These are phyloP conservation scores for Diaporthe citrichinensis DNA, from an alignment of 2,329 filamentous ascomycete species.

Conservation along the genomic window DNA sequence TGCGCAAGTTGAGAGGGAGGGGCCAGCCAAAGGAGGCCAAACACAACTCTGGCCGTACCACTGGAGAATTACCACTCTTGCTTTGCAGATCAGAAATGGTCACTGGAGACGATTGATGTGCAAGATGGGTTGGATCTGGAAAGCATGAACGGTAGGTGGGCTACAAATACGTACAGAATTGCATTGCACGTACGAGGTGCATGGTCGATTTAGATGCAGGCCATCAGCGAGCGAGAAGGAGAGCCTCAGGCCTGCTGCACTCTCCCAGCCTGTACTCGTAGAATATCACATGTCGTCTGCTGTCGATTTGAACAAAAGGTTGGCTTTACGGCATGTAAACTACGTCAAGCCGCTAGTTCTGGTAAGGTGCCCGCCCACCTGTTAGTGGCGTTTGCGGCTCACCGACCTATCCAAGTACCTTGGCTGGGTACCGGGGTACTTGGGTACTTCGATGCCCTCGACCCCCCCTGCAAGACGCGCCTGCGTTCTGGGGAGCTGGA, in stretches of 20 bases:
- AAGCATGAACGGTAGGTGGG: background rate
- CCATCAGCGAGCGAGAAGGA: background rate
- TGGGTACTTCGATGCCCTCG: background rate
- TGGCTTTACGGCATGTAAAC: background rate
- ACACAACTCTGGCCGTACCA: conserved; percentile 36
- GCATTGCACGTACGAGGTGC: background rate
- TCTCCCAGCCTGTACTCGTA: background rate
- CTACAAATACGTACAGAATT: background rate
- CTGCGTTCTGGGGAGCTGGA: background rate
- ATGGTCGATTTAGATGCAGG: background rate
- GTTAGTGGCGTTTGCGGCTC: conserved; percentile 29
- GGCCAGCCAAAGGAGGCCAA: conserved; percentile 32
- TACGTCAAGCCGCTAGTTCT: background rate
- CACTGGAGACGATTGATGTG: conserved; percentile 33
- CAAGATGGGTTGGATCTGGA: conserved; percentile 26
- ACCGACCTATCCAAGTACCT: background rate
- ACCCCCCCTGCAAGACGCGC: conserved; percentile 29
- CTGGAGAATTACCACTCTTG: conserved; percentile 33
- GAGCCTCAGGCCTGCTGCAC: background rate
- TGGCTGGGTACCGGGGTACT: conserved; percentile 1
- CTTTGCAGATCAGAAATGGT: conserved; percentile 20
- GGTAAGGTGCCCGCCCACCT: background rate
- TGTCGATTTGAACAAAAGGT: background rate
- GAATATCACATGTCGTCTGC: conserved; percentile 9
- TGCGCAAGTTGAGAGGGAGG: conserved; percentile 31